Evolutionary conservation across 116 monocot species (phyloP), one percentile per base, ranked within the genome.

Genomic region (Dioscorea cayenensis): DNA sequence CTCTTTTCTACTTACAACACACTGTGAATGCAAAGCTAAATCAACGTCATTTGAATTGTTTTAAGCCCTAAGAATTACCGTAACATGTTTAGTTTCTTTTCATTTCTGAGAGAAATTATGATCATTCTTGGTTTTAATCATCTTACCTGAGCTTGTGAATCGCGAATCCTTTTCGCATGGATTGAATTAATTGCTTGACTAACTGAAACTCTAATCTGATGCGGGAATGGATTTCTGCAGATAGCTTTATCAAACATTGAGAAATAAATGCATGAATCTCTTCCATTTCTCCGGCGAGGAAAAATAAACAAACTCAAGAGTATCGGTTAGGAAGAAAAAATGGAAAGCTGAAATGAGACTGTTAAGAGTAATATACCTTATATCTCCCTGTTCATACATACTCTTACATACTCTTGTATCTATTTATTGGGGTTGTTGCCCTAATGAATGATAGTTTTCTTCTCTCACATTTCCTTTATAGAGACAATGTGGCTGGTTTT

Each of bases 211-310:
- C 4, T 51, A 17, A 14, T 71, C 23, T 38, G 23, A 49, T 77
- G 66, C 86, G 82, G 86, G 82, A 75, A 86, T 76, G 86, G 82
- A 5, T 82, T 86, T 74, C 76, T 86, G 49, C 86, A 76, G 19
- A 76, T 86, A 22, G 75, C 66, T 4, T 58, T 77, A 63, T 82
- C 86, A 81, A 81, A 63, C 5, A 67, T 9, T 75, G 32, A 74
- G 55, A 43, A 58, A 11, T 2, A 55, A 6, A 55, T 55, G 17
- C 43, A 6, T 0, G 55, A 1, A n/a, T 55, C 55, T 55, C 55
- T 16, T 55, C n/a, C 2, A n/a, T 55, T n/a, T 55, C n/a, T 18
- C 5, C 16, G 2, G 13, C 55, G 0, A 5, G 2, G 17, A n/a
- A 55, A n/a, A 55, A 55, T 55, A 18, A 16, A 16, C 5, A 18